phyloP scores from a whole-genome alignment of 345 rosid genomes.

The Salix caprea region DNA sequence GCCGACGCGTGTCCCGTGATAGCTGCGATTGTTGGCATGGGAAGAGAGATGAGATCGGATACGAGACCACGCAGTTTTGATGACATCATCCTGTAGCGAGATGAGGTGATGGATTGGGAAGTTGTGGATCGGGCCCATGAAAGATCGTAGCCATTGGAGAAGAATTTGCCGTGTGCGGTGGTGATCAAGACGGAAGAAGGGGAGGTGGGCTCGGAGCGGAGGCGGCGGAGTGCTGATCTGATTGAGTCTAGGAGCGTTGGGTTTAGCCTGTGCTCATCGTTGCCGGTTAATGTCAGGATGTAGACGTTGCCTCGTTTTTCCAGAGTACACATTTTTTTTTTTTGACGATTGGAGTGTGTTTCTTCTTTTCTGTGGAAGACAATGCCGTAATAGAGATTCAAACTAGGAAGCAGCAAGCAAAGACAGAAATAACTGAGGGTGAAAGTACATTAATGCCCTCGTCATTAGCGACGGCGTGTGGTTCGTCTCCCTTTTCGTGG shows the following conservation, averaged over 20 bases:
- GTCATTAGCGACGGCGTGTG: no score
- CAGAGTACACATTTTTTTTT: constrained; percentile 7
- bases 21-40: constrained; percentile 24
- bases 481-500: no score
- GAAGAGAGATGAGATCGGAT: constrained; percentile 15
- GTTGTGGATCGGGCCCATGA: constrained; percentile 9
- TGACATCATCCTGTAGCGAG: constrained; percentile 5
- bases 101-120: neutral
- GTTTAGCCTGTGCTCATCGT: constrained; percentile 19
- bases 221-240: constrained; percentile 3
- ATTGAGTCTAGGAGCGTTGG: constrained; percentile 12
- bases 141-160: constrained; percentile 22
- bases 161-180: constrained; percentile 22
- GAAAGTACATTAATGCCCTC: no score
- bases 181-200: constrained; percentile 15
- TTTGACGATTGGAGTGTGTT: no score
- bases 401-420: no score
- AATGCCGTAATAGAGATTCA: no score
- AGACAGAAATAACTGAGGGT: no score
- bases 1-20: constrained; percentile 22
- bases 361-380: no score
- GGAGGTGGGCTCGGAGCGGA: neutral
- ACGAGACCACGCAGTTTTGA: constrained; percentile 3
- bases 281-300: constrained; percentile 17
- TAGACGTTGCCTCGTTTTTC: constrained; percentile 10